phyloP scores from a whole-genome alignment of 768 basidiomycete species.

The Leccinum subgranulosum region DNA sequence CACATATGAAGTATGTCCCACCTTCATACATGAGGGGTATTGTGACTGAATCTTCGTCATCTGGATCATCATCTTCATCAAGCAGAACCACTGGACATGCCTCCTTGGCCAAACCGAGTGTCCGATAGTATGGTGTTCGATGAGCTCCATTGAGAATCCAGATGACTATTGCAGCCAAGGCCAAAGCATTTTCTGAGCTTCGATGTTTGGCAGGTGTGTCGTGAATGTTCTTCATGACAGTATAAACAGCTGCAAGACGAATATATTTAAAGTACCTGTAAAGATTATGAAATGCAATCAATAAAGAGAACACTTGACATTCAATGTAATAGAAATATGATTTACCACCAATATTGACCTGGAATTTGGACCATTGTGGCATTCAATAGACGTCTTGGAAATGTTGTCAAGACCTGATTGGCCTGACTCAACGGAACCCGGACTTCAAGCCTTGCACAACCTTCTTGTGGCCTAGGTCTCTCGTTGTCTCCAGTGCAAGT shows the following conservation, averaged over 20 bases:
- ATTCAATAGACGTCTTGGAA: not conserved
- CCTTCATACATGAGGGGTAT: constrained; percentile 5
- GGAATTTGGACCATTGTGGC: not conserved
- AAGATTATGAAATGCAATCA: not conserved
- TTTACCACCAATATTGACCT: not conserved
- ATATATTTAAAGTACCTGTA: constrained; percentile 9
- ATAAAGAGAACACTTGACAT: not conserved
- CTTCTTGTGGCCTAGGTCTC: no score
- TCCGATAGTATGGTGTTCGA: not conserved
- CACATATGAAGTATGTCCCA: constrained; percentile 2
- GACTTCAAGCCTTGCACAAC: not conserved
- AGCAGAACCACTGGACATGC: not conserved
- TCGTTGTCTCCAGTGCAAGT: no score
- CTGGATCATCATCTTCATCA: not conserved
- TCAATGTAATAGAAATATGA: not conserved
- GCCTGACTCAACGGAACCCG: not conserved
- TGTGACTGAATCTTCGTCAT: not conserved
- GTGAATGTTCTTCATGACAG: not conserved
- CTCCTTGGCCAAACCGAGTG: not conserved
- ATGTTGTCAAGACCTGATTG: not conserved
- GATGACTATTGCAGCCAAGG: not conserved
- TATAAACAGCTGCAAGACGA: not conserved
- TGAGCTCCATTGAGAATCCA: constrained; percentile 6
- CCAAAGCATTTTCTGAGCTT: not conserved
- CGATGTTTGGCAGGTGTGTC: not conserved